A percentile compares a stretch with the other conserved stretches of the same genome.
These are phyloP conservation scores for Scedosporium aurantiacum DNA, from an alignment of 2,329 filamentous ascomycete genomes.

Conservation along the genomic window DNA sequence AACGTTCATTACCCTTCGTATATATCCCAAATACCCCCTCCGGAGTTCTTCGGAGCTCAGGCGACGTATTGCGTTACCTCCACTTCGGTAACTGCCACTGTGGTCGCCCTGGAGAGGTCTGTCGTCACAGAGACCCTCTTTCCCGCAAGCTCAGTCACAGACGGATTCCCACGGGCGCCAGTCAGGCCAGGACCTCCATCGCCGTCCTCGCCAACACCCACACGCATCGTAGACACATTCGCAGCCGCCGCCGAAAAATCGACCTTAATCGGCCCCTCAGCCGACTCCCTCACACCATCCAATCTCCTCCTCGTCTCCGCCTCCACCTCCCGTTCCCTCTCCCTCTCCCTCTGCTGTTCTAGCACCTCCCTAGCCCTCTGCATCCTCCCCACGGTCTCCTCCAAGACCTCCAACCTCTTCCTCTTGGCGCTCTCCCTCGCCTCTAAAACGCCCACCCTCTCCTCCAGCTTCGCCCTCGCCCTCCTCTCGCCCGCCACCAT, in stretches of 20 bases:
- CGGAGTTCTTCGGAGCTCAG: background rate
- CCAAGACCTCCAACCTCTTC: conserved; percentile 56
- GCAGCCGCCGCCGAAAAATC: background rate
- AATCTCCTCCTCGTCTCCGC: conserved; percentile 1
- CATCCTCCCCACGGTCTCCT: conserved; percentile 59
- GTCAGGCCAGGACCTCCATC: background rate
- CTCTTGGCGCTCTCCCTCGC: conserved; percentile 59
- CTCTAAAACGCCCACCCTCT: conserved; percentile 58
- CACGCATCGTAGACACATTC: background rate
- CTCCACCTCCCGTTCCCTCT: background rate
- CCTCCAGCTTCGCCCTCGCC: conserved; percentile 59
- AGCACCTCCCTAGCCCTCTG: conserved; percentile 58
- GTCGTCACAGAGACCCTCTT: background rate
- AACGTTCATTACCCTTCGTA: background rate
- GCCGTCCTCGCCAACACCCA: background rate
- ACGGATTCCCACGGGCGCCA: no score
- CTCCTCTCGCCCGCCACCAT: conserved; percentile 73
- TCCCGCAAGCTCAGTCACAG: no score
- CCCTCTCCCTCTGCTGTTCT: conserved; percentile 17
- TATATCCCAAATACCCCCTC: background rate
- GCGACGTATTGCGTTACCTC: background rate
- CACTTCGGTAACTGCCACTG: background rate
- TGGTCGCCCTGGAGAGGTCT: background rate
- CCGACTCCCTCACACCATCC: background rate
- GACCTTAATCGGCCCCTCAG: background rate